Conservation (phyloP, 352 stramenopile genomes). For the Globisporangium cederbergense region DNA sequence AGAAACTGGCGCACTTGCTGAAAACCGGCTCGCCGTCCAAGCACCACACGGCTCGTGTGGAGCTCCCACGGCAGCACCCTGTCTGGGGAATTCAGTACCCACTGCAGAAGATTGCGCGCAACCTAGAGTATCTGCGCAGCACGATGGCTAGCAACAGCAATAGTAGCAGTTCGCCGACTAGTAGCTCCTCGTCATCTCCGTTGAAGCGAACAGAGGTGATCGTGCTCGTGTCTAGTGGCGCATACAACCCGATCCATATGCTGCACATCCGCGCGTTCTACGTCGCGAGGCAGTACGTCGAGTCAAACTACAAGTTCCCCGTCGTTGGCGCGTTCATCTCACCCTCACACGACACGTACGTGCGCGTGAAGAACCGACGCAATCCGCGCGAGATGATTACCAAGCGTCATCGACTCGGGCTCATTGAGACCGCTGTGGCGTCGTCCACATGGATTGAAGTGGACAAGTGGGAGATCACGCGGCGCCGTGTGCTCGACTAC, state of each 20-base stretch:
- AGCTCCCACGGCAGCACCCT: slow-evolving; percentile 34
- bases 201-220: slow-evolving; percentile 52
- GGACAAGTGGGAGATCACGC: slow-evolving; percentile 84
- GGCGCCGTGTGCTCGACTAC: slow-evolving; percentile 68
- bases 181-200: slow-evolving; percentile 19
- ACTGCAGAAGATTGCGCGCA: slow-evolving; percentile 64
- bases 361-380: slow-evolving; percentile 64
- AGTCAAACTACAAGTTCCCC: slow-evolving; percentile 76
- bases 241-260: slow-evolving; percentile 81
- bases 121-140: slow-evolving; percentile 43
- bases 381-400: slow-evolving; percentile 79
- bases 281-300: slow-evolving; percentile 69
- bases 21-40: slow-evolving; percentile 60
- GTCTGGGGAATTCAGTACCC: slow-evolving; percentile 70
- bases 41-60: slow-evolving; percentile 25
- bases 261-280: slow-evolving; percentile 76
- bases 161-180: neutral
- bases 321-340: slow-evolving; percentile 79
- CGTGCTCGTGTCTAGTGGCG: slow-evolving; percentile 67
- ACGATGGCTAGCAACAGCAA: neutral
- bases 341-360: slow-evolving; percentile 70
- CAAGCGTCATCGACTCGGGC: slow-evolving; percentile 53
- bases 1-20: slow-evolving; percentile 37
- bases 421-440: slow-evolving; percentile 63
- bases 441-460: slow-evolving; percentile 79